A percentile compares a stretch with the other conserved stretches of the same genome.
phyloP scores from a whole-genome alignment of 108 stramenopile species.

The Skeletonema tropicum region DNA sequence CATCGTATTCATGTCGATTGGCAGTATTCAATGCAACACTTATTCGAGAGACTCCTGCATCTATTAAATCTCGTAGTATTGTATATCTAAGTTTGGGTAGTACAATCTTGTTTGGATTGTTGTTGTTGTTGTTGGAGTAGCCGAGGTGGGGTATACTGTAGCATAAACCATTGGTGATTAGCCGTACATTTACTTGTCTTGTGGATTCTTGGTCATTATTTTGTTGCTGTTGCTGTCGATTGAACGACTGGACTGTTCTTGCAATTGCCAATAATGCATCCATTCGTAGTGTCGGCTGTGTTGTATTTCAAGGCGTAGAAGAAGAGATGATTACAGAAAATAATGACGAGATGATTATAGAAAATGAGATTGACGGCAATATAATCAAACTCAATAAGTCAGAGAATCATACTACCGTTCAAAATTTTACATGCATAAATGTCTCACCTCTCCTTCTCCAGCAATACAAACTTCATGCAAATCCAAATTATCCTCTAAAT shows the following conservation, averaged over 20 bases:
- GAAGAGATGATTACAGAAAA: background rate
- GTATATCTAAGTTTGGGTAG: constrained; percentile 19
- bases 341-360: background rate
- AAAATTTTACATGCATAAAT: too few species aligned
- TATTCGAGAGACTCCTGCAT: constrained; percentile 23
- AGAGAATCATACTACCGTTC: too few species aligned
- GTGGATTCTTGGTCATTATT: background rate
- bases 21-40: constrained; percentile 37
- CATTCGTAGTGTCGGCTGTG: constrained; percentile 67
- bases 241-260: constrained; percentile 15
- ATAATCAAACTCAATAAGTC: too few species aligned
- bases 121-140: constrained; percentile 31
- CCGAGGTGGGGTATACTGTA: constrained; percentile 37
- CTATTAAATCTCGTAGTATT: constrained; percentile 37
- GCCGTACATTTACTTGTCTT: constrained; percentile 10
- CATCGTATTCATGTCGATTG: constrained; percentile 45
- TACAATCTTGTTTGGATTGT: background rate
- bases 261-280: constrained; percentile 50
- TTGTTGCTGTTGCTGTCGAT: background rate
- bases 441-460: constrained; percentile 1
- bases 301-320: background rate
- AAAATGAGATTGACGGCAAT: background rate
- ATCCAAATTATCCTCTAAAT: background rate
- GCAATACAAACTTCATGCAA: constrained; percentile 1
- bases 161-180: constrained; percentile 45